Conservation (phyloP, 768 basidiomycete species). For the Gelatoporia subvermispora region DNA sequence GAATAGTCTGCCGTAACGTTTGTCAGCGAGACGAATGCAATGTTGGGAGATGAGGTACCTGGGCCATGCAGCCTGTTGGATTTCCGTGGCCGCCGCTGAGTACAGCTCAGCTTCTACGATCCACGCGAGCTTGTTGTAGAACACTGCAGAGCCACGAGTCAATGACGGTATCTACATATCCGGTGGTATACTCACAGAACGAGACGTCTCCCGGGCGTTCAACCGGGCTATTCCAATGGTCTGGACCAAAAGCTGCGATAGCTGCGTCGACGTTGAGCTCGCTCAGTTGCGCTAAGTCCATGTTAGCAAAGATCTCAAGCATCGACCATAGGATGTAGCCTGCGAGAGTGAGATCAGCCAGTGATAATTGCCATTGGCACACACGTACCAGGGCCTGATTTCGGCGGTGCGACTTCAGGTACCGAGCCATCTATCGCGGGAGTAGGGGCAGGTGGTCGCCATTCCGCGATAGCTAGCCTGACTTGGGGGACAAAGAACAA, state of each 20-base stretch:
- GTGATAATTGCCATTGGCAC: conserved; percentile 21
- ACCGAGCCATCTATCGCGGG: conserved; percentile 6
- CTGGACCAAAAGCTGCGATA: conserved; percentile 42
- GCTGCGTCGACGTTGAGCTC: conserved; percentile 50
- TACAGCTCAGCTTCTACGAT: conserved; percentile 34
- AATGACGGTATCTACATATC: conserved; percentile 6
- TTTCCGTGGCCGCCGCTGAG: conserved; percentile 27
- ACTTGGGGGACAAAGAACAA: conserved; percentile 72
- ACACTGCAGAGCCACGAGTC: conserved; percentile 33
- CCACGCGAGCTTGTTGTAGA: conserved; percentile 39
- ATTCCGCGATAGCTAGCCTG: conserved; percentile 36
- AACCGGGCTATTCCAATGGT: conserved; percentile 30
- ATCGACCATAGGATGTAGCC: conserved; percentile 45
- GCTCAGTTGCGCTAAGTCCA: conserved; percentile 60
- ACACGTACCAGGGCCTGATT: conserved; percentile 33
- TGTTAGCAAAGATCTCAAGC: conserved; percentile 62
- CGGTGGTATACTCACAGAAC: conserved; percentile 28
- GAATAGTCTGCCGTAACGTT: conserved; percentile 35
- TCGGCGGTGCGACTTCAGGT: conserved; percentile 22
- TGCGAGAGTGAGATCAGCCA: conserved; percentile 14
- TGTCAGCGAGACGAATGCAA: conserved; percentile 14
- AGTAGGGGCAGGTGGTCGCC: conserved; percentile 24
- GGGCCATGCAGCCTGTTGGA: conserved; percentile 1
- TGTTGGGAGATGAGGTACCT: conserved; percentile 21
- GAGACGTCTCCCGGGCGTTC: conserved; percentile 40